These are phyloP conservation scores for Asterochloris sp. DNA, from an alignment of 139 green algal genomes.

Conservation along the genomic window DNA sequence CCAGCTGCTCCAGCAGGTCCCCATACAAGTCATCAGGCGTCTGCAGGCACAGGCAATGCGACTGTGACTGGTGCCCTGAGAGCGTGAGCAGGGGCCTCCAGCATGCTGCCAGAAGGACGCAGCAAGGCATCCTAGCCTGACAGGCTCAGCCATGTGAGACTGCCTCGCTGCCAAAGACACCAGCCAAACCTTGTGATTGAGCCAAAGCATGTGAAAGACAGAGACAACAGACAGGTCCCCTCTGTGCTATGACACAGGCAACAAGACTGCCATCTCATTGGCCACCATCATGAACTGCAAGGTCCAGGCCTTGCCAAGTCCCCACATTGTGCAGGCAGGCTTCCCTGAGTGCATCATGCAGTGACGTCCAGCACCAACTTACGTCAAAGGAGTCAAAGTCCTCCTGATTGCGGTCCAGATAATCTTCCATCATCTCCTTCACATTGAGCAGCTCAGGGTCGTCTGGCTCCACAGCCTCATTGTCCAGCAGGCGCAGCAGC, in stretches of 20 bases:
- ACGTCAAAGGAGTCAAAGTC: slow-evolving; percentile 69
- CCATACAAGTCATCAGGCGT: slow-evolving; percentile 74
- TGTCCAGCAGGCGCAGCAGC: slow-evolving; percentile 94
- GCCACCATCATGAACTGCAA: no score
- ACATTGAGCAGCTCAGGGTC: slow-evolving; percentile 37
- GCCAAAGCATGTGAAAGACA: no score
- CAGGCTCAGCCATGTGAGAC: not conserved
- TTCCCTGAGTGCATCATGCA: no score
- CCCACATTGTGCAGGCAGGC: no score
- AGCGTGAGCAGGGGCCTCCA: not conserved
- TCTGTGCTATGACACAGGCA: no score
- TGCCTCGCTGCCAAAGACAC: no score
- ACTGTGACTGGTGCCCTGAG: not conserved
- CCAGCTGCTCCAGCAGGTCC: slow-evolving; percentile 63
- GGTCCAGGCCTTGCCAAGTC: no score
- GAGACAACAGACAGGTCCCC: no score
- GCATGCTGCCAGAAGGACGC: not conserved
- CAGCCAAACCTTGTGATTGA: no score
- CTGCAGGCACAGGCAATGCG: not conserved
- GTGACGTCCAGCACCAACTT: not conserved
- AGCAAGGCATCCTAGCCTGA: not conserved
- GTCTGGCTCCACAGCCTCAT: slow-evolving; percentile 70
- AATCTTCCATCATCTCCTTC: slow-evolving; percentile 88
- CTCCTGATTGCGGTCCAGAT: slow-evolving; percentile 75
- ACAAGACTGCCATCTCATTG: no score